Percentiles rank a stretch among this genome's conserved stretches.
These are phyloP conservation scores for Hypoxylon rubiginosum DNA, from an alignment of 2,329 filamentous ascomycete species.

Conservation along the genomic window DNA sequence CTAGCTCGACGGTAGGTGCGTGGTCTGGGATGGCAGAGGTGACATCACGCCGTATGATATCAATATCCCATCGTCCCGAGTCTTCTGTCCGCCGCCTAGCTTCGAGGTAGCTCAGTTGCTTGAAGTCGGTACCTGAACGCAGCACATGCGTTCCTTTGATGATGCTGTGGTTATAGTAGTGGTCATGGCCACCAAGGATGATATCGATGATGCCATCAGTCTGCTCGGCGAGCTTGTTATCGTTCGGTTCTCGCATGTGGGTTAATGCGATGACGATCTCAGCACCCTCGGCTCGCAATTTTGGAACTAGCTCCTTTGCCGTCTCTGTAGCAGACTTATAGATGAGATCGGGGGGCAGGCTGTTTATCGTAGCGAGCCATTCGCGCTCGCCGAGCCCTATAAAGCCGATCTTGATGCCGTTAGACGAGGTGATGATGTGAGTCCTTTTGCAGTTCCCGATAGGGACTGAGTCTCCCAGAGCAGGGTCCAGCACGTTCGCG, in stretches of 20 bases:
- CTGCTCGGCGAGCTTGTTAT: slow-evolving; percentile 84
- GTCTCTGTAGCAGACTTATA: slow-evolving; percentile 84
- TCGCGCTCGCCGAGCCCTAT: slow-evolving; percentile 89
- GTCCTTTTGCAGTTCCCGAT: slow-evolving; percentile 83
- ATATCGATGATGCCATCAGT: slow-evolving; percentile 83
- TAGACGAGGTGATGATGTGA: slow-evolving; percentile 81
- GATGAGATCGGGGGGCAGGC: slow-evolving; percentile 82
- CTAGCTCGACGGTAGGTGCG: slow-evolving; percentile 69
- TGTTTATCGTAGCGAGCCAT: slow-evolving; percentile 91
- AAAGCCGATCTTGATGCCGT: slow-evolving; percentile 87
- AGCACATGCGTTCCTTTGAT: slow-evolving; percentile 86
- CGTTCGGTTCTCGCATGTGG: slow-evolving; percentile 90
- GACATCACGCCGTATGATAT: slow-evolving; percentile 81
- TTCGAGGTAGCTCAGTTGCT: slow-evolving; percentile 90
- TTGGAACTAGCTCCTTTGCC: slow-evolving; percentile 80
- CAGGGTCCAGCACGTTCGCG: slow-evolving; percentile 88
- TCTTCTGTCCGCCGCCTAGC: slow-evolving; percentile 67
- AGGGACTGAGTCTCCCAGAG: slow-evolving; percentile 79
- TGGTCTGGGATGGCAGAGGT: slow-evolving; percentile 77
- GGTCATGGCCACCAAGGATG: slow-evolving; percentile 89
- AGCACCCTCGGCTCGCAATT: slow-evolving; percentile 80
- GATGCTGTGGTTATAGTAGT: slow-evolving; percentile 84
- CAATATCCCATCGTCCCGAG: slow-evolving; percentile 77
- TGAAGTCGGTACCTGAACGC: slow-evolving; percentile 92
- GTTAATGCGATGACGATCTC: slow-evolving; percentile 87